phyloP scores from a whole-genome alignment of 495 filamentous ascomycete genomes.

The Penicillium canariense region DNA sequence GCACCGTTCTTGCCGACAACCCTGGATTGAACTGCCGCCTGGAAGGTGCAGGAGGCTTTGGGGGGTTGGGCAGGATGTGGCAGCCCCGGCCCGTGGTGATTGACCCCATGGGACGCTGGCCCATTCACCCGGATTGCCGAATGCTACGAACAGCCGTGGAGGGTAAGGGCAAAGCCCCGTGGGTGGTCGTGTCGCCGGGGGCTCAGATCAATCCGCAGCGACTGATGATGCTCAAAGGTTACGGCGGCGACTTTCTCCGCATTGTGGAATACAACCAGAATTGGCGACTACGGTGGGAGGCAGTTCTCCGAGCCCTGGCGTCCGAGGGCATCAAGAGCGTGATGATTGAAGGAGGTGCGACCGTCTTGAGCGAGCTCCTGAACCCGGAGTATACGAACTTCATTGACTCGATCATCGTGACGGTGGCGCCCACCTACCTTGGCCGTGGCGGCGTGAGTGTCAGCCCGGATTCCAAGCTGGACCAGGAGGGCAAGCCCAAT shows the following conservation, averaged over 20 bases:
- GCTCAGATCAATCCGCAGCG: conserved; percentile 47
- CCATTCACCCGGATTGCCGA: conserved; percentile 54
- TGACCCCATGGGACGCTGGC: conserved; percentile 72
- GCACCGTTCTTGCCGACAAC: conserved; percentile 81
- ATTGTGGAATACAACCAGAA: conserved; percentile 49
- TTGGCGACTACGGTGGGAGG: conserved; percentile 58
- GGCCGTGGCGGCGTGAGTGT: conserved; percentile 76
- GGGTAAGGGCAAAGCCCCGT: conserved; percentile 70
- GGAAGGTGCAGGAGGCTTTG: conserved; percentile 53
- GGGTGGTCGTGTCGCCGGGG: conserved; percentile 58
- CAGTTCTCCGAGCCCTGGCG: conserved; percentile 55
- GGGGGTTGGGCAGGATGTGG: conserved; percentile 49
- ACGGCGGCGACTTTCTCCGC: conserved; percentile 49
- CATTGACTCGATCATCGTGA: conserved; percentile 74
- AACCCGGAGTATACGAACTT: conserved; percentile 56
- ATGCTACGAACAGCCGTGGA: conserved; percentile 62
- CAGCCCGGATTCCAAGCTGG: conserved; percentile 53
- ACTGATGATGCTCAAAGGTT: conserved; percentile 45
- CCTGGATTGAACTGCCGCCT: conserved; percentile 79
- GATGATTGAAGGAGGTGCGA: conserved; percentile 86
- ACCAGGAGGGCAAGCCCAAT: conserved; percentile 48
- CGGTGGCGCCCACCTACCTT: conserved; percentile 80
- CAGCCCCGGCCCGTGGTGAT: conserved; percentile 80
- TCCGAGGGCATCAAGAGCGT: conserved; percentile 67
- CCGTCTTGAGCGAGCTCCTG: conserved; percentile 73